A percentile compares a stretch with the other conserved stretches of the same genome.
These are phyloP conservation scores for Sistotremastrum suecicum DNA, from an alignment of 768 basidiomycete species.

Conservation along the genomic window DNA sequence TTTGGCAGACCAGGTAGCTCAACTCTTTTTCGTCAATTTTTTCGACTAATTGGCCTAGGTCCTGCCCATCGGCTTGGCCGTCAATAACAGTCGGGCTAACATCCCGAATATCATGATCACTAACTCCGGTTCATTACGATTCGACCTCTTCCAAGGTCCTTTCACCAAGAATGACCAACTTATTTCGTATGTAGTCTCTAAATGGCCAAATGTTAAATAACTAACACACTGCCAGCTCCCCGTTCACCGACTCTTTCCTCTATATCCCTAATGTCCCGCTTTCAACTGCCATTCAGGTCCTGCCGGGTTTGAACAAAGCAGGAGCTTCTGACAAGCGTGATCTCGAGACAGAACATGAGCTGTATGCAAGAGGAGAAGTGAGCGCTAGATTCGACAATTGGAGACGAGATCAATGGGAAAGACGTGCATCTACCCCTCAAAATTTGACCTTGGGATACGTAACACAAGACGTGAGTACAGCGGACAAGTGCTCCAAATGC, in stretches of 20 bases:
- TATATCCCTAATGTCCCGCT: constrained; percentile 44
- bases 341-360: constrained; percentile 22
- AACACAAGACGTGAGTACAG: constrained; percentile 41
- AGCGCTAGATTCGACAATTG: constrained; percentile 37
- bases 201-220: too few relatives aligned
- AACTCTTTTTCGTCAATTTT: constrained; percentile 5
- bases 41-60: constrained; percentile 19
- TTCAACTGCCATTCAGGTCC: constrained; percentile 35
- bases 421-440: constrained; percentile 20
- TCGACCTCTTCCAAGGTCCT: constrained; percentile 48
- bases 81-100: constrained; percentile 48
- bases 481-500: background rate
- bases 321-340: constrained; percentile 23
- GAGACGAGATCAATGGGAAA: constrained; percentile 40
- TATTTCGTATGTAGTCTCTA: constrained; percentile 17
- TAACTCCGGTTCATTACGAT: constrained; percentile 52
- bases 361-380: constrained; percentile 37
- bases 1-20: constrained; percentile 32
- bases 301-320: constrained; percentile 35
- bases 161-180: constrained; percentile 77
- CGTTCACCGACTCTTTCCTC: constrained; percentile 51
- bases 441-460: constrained; percentile 64
- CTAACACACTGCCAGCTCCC: constrained; percentile 25
- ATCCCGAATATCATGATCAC: constrained; percentile 51
- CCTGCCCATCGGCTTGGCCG: constrained; percentile 37